Evolutionary conservation across 2,329 filamentous ascomycete species (phyloP).

Genomic region (Aspergillus tamarii): DNA sequence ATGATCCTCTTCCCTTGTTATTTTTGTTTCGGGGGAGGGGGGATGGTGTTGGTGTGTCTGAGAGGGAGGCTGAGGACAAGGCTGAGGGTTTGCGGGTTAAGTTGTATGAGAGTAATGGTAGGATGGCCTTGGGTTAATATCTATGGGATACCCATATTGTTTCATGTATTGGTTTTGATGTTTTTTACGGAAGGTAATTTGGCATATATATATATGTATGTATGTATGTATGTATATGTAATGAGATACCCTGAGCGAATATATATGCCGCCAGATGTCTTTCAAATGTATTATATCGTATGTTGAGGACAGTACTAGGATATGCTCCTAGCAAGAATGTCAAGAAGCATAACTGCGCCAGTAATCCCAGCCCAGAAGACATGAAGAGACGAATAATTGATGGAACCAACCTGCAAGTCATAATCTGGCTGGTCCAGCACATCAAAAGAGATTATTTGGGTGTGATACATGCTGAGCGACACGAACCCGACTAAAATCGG

Average conservation of each 20-base stretch:
- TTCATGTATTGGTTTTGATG: neutral
- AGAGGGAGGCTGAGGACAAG: neutral
- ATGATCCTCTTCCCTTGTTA: neutral
- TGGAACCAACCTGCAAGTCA: too few species aligned
- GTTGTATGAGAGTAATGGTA: neutral
- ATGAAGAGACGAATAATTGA: too few species aligned
- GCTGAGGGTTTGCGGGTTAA: neutral
- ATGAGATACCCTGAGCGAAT: neutral
- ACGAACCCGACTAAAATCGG: too few species aligned
- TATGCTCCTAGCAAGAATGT: neutral
- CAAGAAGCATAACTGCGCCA: neutral
- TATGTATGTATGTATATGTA: neutral
- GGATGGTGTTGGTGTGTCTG: neutral
- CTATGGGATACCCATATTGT: neutral
- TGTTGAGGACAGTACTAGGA: neutral
- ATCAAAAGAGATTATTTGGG: too few species aligned
- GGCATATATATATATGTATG: neutral
- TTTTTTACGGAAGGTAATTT: neutral
- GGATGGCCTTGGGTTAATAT: neutral
- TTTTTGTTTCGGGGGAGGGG: neutral
- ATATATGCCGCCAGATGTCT: neutral
- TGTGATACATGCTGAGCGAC: too few species aligned
- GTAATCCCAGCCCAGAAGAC: too few species aligned
- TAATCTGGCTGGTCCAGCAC: too few species aligned
- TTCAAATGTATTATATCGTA: neutral